These are phyloP conservation scores for Colletotrichum sp. DNA, from an alignment of 2,329 filamentous ascomycete genomes.

Conservation along the genomic window DNA sequence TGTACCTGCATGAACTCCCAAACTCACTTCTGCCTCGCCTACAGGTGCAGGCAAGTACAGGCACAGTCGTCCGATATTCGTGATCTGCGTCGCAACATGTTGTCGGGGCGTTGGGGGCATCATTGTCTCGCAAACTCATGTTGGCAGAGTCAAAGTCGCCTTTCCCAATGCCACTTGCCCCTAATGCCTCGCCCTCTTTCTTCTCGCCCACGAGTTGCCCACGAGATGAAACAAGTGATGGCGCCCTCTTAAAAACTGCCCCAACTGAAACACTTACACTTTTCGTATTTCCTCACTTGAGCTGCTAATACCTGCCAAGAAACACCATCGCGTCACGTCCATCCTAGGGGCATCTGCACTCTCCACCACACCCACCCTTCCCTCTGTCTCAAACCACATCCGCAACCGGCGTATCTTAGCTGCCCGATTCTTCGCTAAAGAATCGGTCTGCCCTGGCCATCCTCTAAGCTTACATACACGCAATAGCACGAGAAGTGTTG, in stretches of 20 bases:
- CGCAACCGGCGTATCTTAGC: neutral
- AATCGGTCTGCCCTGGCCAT: neutral
- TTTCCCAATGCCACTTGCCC: neutral
- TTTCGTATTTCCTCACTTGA: conserved; percentile 5
- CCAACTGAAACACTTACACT: conserved; percentile 11
- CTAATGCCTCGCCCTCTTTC: neutral
- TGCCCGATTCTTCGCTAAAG: neutral
- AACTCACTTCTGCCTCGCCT: neutral
- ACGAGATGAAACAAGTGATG: conserved; percentile 1
- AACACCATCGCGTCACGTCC: neutral
- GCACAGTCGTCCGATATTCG: neutral
- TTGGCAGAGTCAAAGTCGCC: neutral
- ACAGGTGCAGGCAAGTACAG: neutral
- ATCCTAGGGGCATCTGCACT: neutral
- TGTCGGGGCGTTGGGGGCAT: neutral
- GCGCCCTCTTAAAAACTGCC: neutral
- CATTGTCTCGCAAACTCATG: neutral
- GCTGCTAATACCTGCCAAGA: conserved; percentile 8
- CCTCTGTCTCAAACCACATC: neutral
- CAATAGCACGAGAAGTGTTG: neutral
- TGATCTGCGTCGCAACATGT: neutral
- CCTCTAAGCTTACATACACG: neutral
- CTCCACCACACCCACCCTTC: neutral
- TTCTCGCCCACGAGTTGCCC: neutral
- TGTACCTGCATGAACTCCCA: neutral